These are phyloP conservation scores for Leersia perrieri DNA, from an alignment of 176 grass and related monocot species.

Conservation along the genomic window DNA sequence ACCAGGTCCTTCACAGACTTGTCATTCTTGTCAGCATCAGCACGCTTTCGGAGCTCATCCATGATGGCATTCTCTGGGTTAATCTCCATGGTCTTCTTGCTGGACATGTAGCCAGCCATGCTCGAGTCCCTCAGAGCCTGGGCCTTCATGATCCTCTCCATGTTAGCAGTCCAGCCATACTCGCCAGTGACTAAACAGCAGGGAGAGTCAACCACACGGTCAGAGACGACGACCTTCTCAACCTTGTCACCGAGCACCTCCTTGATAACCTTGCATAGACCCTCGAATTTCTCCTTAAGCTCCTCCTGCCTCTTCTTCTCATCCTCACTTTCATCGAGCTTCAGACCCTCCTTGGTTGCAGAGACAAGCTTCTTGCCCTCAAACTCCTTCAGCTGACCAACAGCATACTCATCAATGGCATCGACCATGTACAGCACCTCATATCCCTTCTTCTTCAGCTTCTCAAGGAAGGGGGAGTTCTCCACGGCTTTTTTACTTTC, in stretches of 20 bases:
- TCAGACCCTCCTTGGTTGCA: constrained; percentile 89
- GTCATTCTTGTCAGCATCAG: constrained; percentile 62
- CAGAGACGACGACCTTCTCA: constrained; percentile 74
- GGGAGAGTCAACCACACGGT: constrained; percentile 84
- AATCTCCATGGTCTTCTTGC: constrained; percentile 73
- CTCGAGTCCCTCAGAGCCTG: constrained; percentile 51
- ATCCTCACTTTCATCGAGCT: constrained; percentile 80
- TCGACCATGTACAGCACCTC: constrained; percentile 87
- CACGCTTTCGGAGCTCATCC: constrained; percentile 56
- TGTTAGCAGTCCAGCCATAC: constrained; percentile 87
- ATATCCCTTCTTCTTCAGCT: constrained; percentile 78
- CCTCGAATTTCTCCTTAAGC: constrained; percentile 87
- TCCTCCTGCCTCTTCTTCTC: constrained; percentile 77
- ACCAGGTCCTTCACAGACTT: constrained; percentile 86
- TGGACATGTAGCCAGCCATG: constrained; percentile 62
- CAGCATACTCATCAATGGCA: constrained; percentile 83
- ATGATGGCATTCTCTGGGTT: constrained; percentile 67
- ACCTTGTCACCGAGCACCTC: constrained; percentile 86
- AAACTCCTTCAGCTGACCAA: constrained; percentile 92
- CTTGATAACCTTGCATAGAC: constrained; percentile 89
- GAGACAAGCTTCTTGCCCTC: constrained; percentile 86
- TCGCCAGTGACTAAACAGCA: constrained; percentile 88
- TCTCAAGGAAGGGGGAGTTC: constrained; percentile 91
- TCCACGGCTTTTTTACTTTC: constrained; percentile 96
- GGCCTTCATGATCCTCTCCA: constrained; percentile 82